These are phyloP conservation scores for Didymellaceae sp. DNA, from an alignment of 2,329 filamentous ascomycete species.

Conservation along the genomic window DNA sequence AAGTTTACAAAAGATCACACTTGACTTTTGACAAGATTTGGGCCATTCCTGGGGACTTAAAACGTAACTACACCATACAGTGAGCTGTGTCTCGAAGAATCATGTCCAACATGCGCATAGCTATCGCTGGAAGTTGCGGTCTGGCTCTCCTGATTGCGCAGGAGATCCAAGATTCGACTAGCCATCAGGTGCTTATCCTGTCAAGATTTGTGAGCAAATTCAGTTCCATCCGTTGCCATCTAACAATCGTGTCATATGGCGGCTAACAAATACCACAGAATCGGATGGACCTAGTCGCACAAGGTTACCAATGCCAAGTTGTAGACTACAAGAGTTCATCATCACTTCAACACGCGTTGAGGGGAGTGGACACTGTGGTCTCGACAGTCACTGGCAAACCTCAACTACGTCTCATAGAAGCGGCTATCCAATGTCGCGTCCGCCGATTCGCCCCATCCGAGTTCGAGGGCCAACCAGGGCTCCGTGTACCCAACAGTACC, in stretches of 20 bases:
- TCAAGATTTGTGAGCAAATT: slow-evolving; percentile 66
- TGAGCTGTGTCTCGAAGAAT: background rate
- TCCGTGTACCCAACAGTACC: slow-evolving; percentile 63
- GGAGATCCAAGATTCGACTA: slow-evolving; percentile 65
- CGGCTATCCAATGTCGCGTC: slow-evolving; percentile 69
- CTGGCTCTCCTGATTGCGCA: slow-evolving; percentile 65
- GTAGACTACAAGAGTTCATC: slow-evolving; percentile 70
- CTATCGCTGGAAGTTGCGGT: slow-evolving; percentile 67
- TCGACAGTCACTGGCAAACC: slow-evolving; percentile 72
- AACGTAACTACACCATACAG: background rate
- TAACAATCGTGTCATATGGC: background rate
- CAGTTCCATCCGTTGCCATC: background rate
- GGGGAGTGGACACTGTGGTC: slow-evolving; percentile 75
- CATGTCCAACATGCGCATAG: slow-evolving; percentile 63
- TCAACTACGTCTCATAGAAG: slow-evolving; percentile 75
- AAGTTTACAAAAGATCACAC: background rate
- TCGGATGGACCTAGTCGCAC: slow-evolving; percentile 61
- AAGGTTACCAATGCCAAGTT: slow-evolving; percentile 69
- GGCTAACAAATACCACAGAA: slow-evolving; percentile 51
- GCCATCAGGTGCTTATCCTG: slow-evolving; percentile 73
- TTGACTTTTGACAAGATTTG: background rate
- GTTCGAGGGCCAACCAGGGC: slow-evolving; percentile 70
- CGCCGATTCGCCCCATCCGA: slow-evolving; percentile 76
- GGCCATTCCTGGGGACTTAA: background rate
- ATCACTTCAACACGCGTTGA: slow-evolving; percentile 69